These are phyloP conservation scores for Eremothecium gossypii DNA, from an alignment of 1,139 yeast genomes.

Conservation along the genomic window DNA sequence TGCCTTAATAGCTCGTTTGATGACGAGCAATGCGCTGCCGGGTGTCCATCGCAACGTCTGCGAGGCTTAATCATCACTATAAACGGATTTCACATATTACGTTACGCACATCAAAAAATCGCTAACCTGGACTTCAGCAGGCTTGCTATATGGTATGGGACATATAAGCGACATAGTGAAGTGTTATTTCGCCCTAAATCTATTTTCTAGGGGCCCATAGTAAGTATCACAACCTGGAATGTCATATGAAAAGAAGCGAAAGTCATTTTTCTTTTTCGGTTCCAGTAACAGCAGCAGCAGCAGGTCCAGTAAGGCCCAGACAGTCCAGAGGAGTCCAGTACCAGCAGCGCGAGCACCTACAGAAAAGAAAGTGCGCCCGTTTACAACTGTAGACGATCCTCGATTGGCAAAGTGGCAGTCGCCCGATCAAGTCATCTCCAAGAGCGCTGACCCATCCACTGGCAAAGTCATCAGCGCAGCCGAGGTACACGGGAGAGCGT, in stretches of 20 bases:
- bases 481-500: not conserved
- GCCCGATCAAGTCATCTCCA: no score
- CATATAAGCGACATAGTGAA: no score
- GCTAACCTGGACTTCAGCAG: no score
- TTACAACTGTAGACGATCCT: not conserved
- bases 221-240: not conserved
- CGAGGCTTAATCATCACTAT: no score
- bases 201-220: no score
- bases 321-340: constrained; percentile 1
- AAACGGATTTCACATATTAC: no score
- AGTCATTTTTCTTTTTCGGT: constrained; percentile 23
- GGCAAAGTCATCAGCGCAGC: not conserved
- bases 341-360: not conserved
- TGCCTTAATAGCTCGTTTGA: no score
- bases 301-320: not conserved
- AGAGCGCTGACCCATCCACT: not conserved
- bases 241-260: constrained; percentile 13
- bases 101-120: no score
- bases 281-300: not conserved
- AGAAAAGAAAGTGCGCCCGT: not conserved
- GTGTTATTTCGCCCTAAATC: no score
- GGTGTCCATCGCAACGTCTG: no score
- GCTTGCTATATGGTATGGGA: no score
- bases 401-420: not conserved
- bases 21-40: no score